phyloP scores from a whole-genome alignment of 345 rosid genomes.

The Heritiera fomes region DNA sequence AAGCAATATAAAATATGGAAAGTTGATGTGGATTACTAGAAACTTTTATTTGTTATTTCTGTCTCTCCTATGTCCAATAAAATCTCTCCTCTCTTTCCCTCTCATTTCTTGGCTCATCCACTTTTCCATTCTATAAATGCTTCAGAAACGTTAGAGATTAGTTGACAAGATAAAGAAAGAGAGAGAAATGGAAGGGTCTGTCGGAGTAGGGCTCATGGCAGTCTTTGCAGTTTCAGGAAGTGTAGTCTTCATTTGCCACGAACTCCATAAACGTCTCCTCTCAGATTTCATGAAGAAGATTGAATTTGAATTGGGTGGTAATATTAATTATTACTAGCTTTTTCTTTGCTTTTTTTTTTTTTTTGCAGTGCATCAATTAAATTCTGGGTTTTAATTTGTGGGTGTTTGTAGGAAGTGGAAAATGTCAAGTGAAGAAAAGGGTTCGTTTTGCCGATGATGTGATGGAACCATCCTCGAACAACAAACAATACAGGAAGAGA shows the following conservation, averaged over 20 bases:
- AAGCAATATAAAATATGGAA: too few species aligned
- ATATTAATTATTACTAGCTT: background rate
- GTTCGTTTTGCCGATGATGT: slow-evolving; percentile 83
- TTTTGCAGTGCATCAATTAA: background rate
- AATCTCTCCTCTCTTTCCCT: slow-evolving; percentile 11
- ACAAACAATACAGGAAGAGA: slow-evolving; percentile 58
- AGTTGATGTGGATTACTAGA: too few species aligned
- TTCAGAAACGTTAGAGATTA: background rate
- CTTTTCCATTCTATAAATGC: background rate
- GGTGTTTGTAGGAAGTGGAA: slow-evolving; percentile 8
- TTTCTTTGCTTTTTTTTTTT: background rate
- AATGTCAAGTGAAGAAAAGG: slow-evolving; percentile 47
- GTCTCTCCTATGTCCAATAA: background rate
- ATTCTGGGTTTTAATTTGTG: background rate
- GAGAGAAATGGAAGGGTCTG: slow-evolving; percentile 19
- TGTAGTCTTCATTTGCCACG: slow-evolving; percentile 60
- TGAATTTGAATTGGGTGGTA: slow-evolving; percentile 58
- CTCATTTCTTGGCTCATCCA: slow-evolving; percentile 10
- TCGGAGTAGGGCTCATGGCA: slow-evolving; percentile 58
- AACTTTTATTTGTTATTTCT: background rate
- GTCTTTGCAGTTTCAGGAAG: slow-evolving; percentile 82
- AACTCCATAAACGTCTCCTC: slow-evolving; percentile 67
- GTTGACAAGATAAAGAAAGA: background rate
- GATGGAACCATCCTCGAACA: slow-evolving; percentile 64
- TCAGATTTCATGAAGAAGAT: slow-evolving; percentile 68